These are phyloP conservation scores for Hericium coralloides DNA, from an alignment of 768 basidiomycete genomes.

Conservation along the genomic window DNA sequence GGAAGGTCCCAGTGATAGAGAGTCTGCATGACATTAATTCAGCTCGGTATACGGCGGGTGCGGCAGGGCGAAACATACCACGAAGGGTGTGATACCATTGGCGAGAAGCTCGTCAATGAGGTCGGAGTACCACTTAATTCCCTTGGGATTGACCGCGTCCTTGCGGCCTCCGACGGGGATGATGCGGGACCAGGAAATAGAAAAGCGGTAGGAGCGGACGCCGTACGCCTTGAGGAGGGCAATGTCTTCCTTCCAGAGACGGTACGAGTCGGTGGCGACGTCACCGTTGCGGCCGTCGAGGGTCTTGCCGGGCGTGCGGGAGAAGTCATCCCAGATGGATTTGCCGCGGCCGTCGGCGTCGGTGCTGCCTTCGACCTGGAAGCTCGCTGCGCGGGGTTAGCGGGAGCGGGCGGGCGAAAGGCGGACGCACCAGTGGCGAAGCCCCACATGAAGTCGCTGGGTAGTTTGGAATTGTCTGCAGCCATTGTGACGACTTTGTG, in stretches of 20 bases:
- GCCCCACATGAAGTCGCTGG: slow-evolving; percentile 59
- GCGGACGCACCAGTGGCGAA: slow-evolving; percentile 54
- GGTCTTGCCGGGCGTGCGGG: slow-evolving; percentile 57
- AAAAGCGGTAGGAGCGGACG: slow-evolving; percentile 69
- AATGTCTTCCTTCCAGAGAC: slow-evolving; percentile 59
- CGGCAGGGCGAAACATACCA: slow-evolving; percentile 32
- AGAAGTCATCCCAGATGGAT: slow-evolving; percentile 72
- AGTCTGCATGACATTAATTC: slow-evolving; percentile 31
- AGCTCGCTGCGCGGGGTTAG: slow-evolving; percentile 36
- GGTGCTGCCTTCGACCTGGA: slow-evolving; percentile 68
- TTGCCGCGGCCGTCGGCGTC: slow-evolving; percentile 52
- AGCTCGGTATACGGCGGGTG: slow-evolving; percentile 1
- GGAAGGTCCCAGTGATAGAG: slow-evolving; percentile 78
- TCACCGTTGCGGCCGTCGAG: slow-evolving; percentile 59
- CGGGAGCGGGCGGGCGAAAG: not conserved
- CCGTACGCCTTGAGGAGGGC: slow-evolving; percentile 54
- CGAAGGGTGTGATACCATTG: slow-evolving; percentile 58
- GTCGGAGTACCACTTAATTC: slow-evolving; percentile 61
- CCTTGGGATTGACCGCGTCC: slow-evolving; percentile 63
- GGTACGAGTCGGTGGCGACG: slow-evolving; percentile 65
- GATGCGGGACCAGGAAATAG: slow-evolving; percentile 66
- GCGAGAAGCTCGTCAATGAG: slow-evolving; percentile 61
- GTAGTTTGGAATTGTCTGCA: slow-evolving; percentile 28
- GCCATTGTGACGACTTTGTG: too few species aligned
- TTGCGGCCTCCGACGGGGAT: slow-evolving; percentile 66